Conservation (phyloP, 2,329 filamentous ascomycete species). For the Drechslerella coelobrocha region DNA sequence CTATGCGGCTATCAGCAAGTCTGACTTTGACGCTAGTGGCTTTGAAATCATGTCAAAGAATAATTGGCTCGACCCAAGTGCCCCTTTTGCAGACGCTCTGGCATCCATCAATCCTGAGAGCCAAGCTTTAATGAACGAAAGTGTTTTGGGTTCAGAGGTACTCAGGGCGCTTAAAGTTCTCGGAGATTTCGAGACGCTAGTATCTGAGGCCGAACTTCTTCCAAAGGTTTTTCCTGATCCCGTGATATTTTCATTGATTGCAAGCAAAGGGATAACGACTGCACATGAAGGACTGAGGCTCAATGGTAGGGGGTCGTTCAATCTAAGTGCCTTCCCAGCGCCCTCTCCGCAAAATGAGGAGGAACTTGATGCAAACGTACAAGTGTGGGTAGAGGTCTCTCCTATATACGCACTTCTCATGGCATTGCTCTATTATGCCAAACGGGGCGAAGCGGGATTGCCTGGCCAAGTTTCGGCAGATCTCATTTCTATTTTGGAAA, state of each 20-base stretch:
- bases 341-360: background rate
- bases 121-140: constrained; percentile 1
- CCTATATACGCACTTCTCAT: constrained; percentile 1
- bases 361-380: constrained; percentile 1
- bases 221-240: constrained; percentile 2
- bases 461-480: background rate
- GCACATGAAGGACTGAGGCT: background rate
- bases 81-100: background rate
- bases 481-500: background rate
- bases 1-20: too few species aligned
- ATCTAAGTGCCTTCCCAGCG: background rate
- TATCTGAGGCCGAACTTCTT: too few species aligned
- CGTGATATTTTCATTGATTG: constrained; percentile 3
- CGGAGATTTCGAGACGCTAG: too few species aligned
- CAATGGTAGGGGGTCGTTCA: background rate
- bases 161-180: background rate
- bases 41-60: too few species aligned
- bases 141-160: background rate
- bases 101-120: background rate
- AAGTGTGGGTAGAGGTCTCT: background rate
- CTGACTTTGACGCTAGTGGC: too few species aligned
- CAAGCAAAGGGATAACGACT: background rate
- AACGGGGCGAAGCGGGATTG: background rate
- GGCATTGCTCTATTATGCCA: background rate
- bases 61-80: background rate